phyloP scores from a whole-genome alignment of 257 asterid genomes.

The Nicotiana undulata region DNA sequence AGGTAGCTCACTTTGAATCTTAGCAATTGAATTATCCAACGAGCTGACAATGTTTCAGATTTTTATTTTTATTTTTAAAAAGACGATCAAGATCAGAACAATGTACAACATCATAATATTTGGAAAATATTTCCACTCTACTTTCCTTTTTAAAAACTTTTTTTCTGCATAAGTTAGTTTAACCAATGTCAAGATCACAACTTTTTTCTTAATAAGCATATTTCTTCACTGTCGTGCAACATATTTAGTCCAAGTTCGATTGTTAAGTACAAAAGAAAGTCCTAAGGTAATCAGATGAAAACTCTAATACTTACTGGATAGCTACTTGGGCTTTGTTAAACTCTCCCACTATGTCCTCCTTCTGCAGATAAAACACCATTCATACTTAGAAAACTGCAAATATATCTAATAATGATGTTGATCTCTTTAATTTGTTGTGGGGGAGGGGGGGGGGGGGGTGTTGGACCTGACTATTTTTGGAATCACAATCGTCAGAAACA shows the following conservation, averaged over 20 bases:
- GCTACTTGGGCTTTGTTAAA: constrained; percentile 50
- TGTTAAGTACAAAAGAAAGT: neutral
- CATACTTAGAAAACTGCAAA: neutral
- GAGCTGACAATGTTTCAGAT: constrained; percentile 30
- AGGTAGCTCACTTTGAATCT: constrained; percentile 50
- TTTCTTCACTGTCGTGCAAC: neutral
- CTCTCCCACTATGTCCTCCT: constrained; percentile 28
- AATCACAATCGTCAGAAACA: constrained; percentile 28
- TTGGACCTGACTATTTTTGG: constrained; percentile 23
- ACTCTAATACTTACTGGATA: constrained; percentile 40
- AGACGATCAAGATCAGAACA: neutral
- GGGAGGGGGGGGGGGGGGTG: neutral
- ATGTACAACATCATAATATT: neutral
- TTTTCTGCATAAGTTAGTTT: neutral
- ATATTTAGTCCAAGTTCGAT: neutral
- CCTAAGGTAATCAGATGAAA: neutral
- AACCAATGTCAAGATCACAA: neutral
- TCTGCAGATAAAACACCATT: constrained; percentile 18
- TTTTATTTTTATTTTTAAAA: no score
- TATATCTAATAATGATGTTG: neutral
- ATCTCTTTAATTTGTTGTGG: no score
- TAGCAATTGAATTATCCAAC: constrained; percentile 43
- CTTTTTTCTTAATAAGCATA: neutral
- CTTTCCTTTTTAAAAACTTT: neutral
- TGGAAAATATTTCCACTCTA: neutral